Base-by-base conservation (phyloP, 208 protist species). In the Trypanosoma platydactyli region DNA sequence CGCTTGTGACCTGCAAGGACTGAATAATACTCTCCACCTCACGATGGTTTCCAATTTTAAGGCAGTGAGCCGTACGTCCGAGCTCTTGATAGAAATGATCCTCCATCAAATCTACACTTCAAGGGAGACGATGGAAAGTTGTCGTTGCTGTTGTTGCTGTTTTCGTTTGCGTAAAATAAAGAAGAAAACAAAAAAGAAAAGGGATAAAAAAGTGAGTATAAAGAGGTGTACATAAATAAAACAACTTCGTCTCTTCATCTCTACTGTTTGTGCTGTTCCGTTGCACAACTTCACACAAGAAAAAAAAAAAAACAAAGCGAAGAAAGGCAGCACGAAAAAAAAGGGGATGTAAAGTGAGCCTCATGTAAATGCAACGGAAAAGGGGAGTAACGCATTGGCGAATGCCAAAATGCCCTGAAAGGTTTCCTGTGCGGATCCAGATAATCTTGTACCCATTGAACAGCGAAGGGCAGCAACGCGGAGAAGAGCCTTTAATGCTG, bases 1-100 rank as follows among this genome's bases (percentile, higher is more conserved):
- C 68, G 27, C 79, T 61, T 16, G 56, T 65, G 38, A 44, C 44
- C 53, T 87, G 76, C 35, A 94, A 56, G 35, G 55, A 48, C 5
- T 71, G 75, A 60, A 94, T 58, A 49, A 84, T 62, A 18, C 25
- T 60, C 18, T 84, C 83, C 9, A 77, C 81, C 4, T 64, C 80
- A 35, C 22, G 42, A 72, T 94, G 88, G 29, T 88, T 77, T 57
- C 88, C 88, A 27, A 67, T 49, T 25, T 77, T 76, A 40, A 94
- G 50, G 45, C 45, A 91, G 40, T 72, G 66, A 9, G 81, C 88
- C 1, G 80, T 84, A 38, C 70, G 58, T 22, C 63, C 60, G 20
- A 94, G 76, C 38, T 68, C 53, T 18, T 73, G 64, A 53, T 24
- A 24, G 5, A 76, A 15, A 15, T 30, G 11, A 5, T 5, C 38